Base-by-base conservation (phyloP, 768 basidiomycete species). In the Lentinula sp. region DNA sequence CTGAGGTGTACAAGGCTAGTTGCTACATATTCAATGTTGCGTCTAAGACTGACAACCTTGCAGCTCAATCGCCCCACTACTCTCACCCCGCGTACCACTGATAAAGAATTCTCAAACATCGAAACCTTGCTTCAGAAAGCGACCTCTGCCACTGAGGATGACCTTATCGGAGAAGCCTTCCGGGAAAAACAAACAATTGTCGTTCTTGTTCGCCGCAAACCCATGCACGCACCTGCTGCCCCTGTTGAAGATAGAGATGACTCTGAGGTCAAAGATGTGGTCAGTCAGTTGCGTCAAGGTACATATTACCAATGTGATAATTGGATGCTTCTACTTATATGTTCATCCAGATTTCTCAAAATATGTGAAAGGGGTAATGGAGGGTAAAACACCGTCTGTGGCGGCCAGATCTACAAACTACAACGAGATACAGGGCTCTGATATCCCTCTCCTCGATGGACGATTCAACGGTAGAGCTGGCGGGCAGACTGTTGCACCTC, bases 391-490 rank as follows among this genome's bases (percentile, higher is more conserved):
- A 6, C 64, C 62, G 28, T 66, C 64, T 18, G n/a, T 45, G 9
- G 59, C 55, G 39, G 64, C 68, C 35, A 61, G 62, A 35, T 62
- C 57, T 2, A 34, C 1, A 10, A 18, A 61, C 16, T 69, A 65
- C 59, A 4, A 6, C 6, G 45, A 28, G 7, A 43, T 49, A 18
- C 62, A 69, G 23, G 11, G 34, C 0, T 3, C 40, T 1, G 31
- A 8, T 15, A 15, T 18, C 18, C 31, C 28, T n/a, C 5, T 67
- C 1, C 54, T 62, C 0, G 65, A 69, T 31, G 49, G 65, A 34
- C 45, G 63, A 1, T 61, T 9, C 28, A 2, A 55, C 35, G 16
- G 10, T 32, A 28, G 28, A 28, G 11, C 5, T 5, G 8, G 0
- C 8, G 15, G 50, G 2, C 23, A 7, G 7, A 51, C 63, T 46